Evolutionary conservation across 2,329 filamentous ascomycete genomes (phyloP), one percentile per base, ranked within the genome.

Genomic region (Chrysoporthe puriensis): DNA sequence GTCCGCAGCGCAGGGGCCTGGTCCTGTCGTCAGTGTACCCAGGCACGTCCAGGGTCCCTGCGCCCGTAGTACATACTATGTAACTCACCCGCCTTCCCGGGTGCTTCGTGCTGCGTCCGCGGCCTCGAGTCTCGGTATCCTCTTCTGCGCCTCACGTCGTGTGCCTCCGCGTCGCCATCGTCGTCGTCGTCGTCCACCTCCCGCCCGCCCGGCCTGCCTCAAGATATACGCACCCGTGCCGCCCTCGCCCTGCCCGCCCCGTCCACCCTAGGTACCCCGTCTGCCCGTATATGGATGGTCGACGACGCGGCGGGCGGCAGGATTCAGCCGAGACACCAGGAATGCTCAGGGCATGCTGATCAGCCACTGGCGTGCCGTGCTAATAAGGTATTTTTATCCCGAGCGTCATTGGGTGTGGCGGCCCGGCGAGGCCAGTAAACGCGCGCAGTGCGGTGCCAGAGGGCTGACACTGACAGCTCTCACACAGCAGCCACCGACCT

Each of bases 1-100:
- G 60, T 40, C 60, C 60, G 36, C 16, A 34, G 3, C 16, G 34
- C 60, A 62, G 52, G 43, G 60, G 40, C 52, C 46, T 48, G 59
- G 18, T 54, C 50, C 14, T 62, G 42, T 54, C 50, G 21, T 54
- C 50, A 54, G 21, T 54, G 50, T 54, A 54, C 50, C 48, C 3
- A 52, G 13, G 13, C 32, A 21, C 32, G 32, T 13, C 48, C 3
- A 52, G 13, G 13, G 48, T 52, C 26, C 48, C 26, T 26, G 48
- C 26, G 21, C 21, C 26, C 4, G 11, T 32, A 54, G 50, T 54
- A 32, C 50, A 13, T 32, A 14, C 11, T 26, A 54, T 54, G 50
- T 54, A 54, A 32, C 26, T 32, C 21, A 7, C 36, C 6, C 6
- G 36, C 36, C 36, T 40, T 40, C 36, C 36, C 36, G 36, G 36